These are phyloP conservation scores for Boletus coffeatus DNA, from an alignment of 1,284 basidiomycete genomes.

Conservation along the genomic window DNA sequence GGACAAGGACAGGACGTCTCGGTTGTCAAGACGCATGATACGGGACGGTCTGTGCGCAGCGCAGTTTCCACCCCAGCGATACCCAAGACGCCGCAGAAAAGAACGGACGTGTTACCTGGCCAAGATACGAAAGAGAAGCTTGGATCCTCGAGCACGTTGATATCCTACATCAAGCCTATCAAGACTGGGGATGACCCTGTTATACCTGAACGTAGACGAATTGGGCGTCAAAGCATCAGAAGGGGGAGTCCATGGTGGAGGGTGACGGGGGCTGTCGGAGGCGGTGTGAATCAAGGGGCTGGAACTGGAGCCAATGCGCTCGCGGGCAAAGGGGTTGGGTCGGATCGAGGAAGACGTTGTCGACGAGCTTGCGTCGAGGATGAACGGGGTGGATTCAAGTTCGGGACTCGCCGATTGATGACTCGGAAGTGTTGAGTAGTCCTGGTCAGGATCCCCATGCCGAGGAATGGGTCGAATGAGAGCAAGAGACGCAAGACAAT, in stretches of 20 bases:
- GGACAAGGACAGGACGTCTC: conserved; percentile 21
- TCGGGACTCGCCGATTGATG: too few species aligned
- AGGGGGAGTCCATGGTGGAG: conserved; percentile 27
- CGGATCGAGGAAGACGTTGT: conserved; percentile 88
- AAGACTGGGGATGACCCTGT: conserved; percentile 43
- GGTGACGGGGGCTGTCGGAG: conserved; percentile 2
- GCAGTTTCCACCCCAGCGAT: conserved; percentile 23
- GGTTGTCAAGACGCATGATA: conserved; percentile 26
- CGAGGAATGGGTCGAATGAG: too few species aligned
- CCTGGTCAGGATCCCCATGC: too few species aligned
- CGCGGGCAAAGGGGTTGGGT: conserved; percentile 54
- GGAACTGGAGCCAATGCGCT: conserved; percentile 16
- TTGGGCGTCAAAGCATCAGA: conserved; percentile 44
- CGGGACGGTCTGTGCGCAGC: conserved; percentile 27
- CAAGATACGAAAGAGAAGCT: conserved; percentile 25
- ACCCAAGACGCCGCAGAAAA: conserved; percentile 26
- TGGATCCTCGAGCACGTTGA: conserved; percentile 45
- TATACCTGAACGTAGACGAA: conserved; percentile 47
- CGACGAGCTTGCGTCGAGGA: conserved; percentile 71
- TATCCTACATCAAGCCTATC: conserved; percentile 46
- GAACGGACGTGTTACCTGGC: conserved; percentile 16
- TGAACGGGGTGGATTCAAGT: conserved; percentile 60
- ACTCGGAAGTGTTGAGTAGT: too few species aligned
- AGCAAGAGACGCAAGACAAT: too few species aligned
- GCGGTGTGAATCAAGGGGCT: conserved; percentile 12